Percentiles rank a stretch among this genome's conserved stretches.
phyloP scores from a whole-genome alignment of 805 yeast genomes.

The Suhomyces canberraensis region DNA sequence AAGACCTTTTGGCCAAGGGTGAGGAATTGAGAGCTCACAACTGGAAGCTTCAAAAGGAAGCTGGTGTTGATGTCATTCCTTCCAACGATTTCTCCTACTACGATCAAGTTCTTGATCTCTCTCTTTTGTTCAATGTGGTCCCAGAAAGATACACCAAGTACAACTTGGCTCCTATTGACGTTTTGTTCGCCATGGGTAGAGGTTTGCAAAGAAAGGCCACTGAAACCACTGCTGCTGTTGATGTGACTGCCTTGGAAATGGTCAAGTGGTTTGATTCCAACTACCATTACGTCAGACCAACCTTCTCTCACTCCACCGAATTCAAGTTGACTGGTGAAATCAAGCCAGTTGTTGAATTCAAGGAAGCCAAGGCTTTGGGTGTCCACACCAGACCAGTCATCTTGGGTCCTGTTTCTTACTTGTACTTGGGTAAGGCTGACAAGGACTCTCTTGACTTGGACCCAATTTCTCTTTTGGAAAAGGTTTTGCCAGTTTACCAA shows the following conservation, averaged over 20 bases:
- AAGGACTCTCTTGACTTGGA: conserved; percentile 94
- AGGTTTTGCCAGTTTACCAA: conserved; percentile 89
- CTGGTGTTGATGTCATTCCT: conserved; percentile 96
- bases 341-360: conserved; percentile 96
- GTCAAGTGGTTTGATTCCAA: conserved; percentile 99
- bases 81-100: conserved; percentile 98
- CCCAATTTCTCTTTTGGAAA: conserved; percentile 85
- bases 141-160: conserved; percentile 96
- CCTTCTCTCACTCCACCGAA: conserved; percentile 90
- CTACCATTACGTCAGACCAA: conserved; percentile 99
- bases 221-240: conserved; percentile 83
- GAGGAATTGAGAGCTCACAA: conserved; percentile 91
- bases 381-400: conserved; percentile 96
- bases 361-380: conserved; percentile 96
- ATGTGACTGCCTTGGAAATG: conserved; percentile 98
- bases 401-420: conserved; percentile 94
- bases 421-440: conserved; percentile 96
- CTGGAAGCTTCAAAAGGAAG: conserved; percentile 97
- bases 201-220: conserved; percentile 98
- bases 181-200: conserved; percentile 98
- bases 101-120: conserved; percentile 94
- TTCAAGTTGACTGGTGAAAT: conserved; percentile 83
- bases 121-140: conserved; percentile 88
- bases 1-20: conserved; percentile 87
- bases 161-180: conserved; percentile 85